Base-by-base conservation (phyloP, 148 eudicot genomes). In the Silene conica region DNA sequence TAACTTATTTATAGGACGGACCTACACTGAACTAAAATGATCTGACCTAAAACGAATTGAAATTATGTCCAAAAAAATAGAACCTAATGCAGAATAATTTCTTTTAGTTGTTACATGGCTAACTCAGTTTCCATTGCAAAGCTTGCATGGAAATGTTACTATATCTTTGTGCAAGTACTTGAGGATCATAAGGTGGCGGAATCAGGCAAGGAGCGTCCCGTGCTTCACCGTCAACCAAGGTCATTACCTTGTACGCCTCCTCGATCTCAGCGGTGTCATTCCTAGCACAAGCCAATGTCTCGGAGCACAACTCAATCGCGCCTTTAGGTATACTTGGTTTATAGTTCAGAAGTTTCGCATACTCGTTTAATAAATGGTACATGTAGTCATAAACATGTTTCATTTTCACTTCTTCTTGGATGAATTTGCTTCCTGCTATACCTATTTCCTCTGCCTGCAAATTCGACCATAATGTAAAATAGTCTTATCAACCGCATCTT, bases 321-420 rank as follows among this genome's bases (percentile, higher is more conserved):
- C 59, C 80, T 1, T 26, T 34, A 23, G 88, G 85, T 2, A 87
- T 25, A 1, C 58, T 85, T 10, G 91, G 91, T 56, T 82, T 73
- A 61, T 80, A 87, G 19, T 38, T 82, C 26, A 87, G 25, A 31
- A 87, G 83, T 59, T 83, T 85, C 6, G 85, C 80, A 59, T 87
- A 87, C 68, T 80, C 84, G 6, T 55, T 56, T 16, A 87, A 62
- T 38, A 85, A 57, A 73, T 87, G 91, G 71, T 81, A 85, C 85
- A 81, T 83, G 76, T 87, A 87, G 61, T 87, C 89, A 38, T 85
- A 87, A 0, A 87, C 78, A 56, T 85, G 45, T 34, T 83, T 74
- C 89, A 87, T 87, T 22, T 43, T 48, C 14, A 87, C 74, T 18
- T 80, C 80, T 38, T 85, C 81, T 31, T 78, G 82, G 18, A 82